Evolutionary conservation across 164 flowering plant species (phyloP).

Genomic region (Stephania japonica): DNA sequence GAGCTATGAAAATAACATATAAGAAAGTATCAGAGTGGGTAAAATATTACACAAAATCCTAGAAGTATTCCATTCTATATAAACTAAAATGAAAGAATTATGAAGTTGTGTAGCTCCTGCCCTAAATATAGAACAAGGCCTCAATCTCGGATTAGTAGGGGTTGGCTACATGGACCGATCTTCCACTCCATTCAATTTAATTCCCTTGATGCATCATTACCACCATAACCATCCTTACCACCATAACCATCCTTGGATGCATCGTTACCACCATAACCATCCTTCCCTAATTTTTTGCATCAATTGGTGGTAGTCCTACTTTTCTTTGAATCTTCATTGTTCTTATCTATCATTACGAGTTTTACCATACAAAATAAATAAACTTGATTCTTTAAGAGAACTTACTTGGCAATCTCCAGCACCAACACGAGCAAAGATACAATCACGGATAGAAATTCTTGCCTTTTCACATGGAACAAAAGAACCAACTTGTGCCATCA

Average conservation of each 20-base stretch:
- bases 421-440: slow-evolving; percentile 99
- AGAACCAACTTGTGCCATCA: slow-evolving; percentile 97
- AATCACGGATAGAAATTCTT: slow-evolving; percentile 83
- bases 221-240: too few species aligned
- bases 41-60: neutral
- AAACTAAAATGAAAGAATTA: neutral
- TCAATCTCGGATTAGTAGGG: too few species aligned
- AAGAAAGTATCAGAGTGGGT: neutral
- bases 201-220: too few species aligned
- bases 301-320: too few species aligned
- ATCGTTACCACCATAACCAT: too few species aligned
- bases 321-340: too few species aligned
- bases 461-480: slow-evolving; percentile 95
- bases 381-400: neutral
- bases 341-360: too few species aligned
- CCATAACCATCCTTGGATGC: too few species aligned
- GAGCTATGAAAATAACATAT: slow-evolving; percentile 35
- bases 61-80: neutral
- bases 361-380: neutral
- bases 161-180: too few species aligned
- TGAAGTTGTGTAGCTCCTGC: neutral
- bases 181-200: too few species aligned
- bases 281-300: too few species aligned
- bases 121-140: neutral
- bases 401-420: slow-evolving; percentile 99